Evolutionary conservation across 2,329 filamentous ascomycete species (phyloP), one percentile per base, ranked within the genome.

Genomic region (Colletotrichum cuscutae): DNA sequence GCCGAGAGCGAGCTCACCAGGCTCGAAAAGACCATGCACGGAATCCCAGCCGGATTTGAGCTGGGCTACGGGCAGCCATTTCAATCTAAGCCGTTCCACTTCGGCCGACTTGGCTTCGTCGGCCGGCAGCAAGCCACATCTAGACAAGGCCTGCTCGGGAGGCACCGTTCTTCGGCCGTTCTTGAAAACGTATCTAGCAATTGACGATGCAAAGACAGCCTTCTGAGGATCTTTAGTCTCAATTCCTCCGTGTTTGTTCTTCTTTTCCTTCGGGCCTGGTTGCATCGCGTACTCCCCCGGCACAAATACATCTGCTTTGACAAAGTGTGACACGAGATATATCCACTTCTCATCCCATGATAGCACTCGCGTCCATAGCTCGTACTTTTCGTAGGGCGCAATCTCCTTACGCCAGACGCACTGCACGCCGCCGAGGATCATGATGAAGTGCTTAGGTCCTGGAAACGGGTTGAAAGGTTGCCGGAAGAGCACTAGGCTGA

Each of bases 181-280:
- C 85, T 96, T 96, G 80, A 94, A 91, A 32, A 96, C 94, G 80
- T 95, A 95, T 84, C 95, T 95, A 83, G 89, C 91, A 52, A 95
- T 82, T 0, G 91, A 91, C 1, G 91, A 92, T 1, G 94, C 94
- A 75, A 92, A 88, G 32, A 96, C 87, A 68, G 89, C 90, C 81
- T 89, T 90, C 79, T 90, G 86, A 79, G 88, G 89, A 37, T 87
- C 85, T 3, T 15, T 37, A 6, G 52, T n/a, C 30, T 53, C 49
- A 1, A 28, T 15, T 0, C 22, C 32, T 15, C 19, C 30, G 1
- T 5, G 13, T 19, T 30, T 28, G 30, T 32, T 2, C 30, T 56
- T 54, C 49, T 52, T 58, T 2, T 56, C 5, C 49, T 78, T 77
- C 24, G 46, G 22, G 4, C 28, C 4, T 13, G 67, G 71, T 58